phyloP scores from a whole-genome alignment of 176 grass and related monocot species.

The Eleusine indica region DNA sequence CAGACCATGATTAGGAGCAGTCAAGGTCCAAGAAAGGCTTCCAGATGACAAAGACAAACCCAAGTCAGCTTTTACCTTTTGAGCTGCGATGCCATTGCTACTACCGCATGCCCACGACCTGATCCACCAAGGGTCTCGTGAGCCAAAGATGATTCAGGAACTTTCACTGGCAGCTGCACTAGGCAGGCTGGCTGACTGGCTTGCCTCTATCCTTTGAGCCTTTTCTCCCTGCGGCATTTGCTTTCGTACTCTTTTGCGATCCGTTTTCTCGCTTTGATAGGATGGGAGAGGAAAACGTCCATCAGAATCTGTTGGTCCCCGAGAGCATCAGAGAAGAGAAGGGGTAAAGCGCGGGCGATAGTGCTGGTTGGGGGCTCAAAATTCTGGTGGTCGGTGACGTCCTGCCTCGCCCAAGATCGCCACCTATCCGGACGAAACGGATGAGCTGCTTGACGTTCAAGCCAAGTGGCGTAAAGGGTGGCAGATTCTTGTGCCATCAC shows the following conservation, averaged over 20 bases:
- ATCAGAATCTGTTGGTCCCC: background rate
- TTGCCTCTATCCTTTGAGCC: conserved; percentile 3
- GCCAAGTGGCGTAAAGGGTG: conserved; percentile 19
- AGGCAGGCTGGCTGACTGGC: background rate
- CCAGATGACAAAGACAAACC: background rate
- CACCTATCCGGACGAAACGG: background rate
- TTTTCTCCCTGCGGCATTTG: background rate
- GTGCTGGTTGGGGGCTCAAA: background rate
- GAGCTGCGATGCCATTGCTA: background rate
- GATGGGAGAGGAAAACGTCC: background rate
- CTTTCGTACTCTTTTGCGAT: background rate
- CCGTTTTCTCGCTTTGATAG: background rate
- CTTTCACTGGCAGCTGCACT: conserved; percentile 43
- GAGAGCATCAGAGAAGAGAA: background rate
- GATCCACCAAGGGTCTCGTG: conserved; percentile 18
- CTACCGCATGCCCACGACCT: background rate
- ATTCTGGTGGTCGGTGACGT: conserved; percentile 12
- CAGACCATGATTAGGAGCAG: background rate
- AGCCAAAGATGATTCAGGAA: conserved; percentile 47
- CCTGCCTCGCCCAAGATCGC: conserved; percentile 20
- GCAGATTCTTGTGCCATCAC: background rate
- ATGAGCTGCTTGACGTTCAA: background rate
- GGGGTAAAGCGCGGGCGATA: background rate
- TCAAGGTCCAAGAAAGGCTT: background rate
- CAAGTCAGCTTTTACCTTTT: background rate